phyloP scores from a whole-genome alignment of 306 rosid species.

The Inga oerstediana region DNA sequence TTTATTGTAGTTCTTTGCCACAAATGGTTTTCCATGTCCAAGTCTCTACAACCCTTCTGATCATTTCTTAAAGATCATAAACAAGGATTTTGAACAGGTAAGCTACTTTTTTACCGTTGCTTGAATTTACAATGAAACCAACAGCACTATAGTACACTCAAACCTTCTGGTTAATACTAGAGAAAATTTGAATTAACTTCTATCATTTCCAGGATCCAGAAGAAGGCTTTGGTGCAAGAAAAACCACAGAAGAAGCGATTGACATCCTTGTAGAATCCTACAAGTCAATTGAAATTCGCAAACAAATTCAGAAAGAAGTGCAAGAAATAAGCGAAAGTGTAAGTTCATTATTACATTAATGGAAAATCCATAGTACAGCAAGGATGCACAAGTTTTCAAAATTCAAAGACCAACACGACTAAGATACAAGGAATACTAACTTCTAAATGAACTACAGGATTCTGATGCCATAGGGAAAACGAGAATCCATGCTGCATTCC shows the following conservation, averaged over 20 bases:
- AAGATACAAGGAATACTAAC: slow-evolving; percentile 27
- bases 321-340: slow-evolving; percentile 31
- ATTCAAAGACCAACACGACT: not conserved
- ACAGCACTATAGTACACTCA: not conserved
- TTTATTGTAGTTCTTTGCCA: slow-evolving; percentile 56
- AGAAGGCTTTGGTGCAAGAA: slow-evolving; percentile 34
- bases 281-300: slow-evolving; percentile 37
- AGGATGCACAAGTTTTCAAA: slow-evolving; percentile 1
- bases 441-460: slow-evolving; percentile 30
- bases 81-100: slow-evolving; percentile 73
- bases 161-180: not conserved
- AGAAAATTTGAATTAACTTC: not conserved
- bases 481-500: slow-evolving; percentile 55
- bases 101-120: not conserved
- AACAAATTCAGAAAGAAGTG: slow-evolving; percentile 44
- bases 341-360: slow-evolving; percentile 4
- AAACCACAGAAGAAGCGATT: slow-evolving; percentile 48
- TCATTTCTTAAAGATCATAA: slow-evolving; percentile 66
- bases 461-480: slow-evolving; percentile 43
- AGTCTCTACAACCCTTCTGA: slow-evolving; percentile 68
- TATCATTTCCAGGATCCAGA: slow-evolving; percentile 45
- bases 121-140: not conserved
- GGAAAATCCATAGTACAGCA: not conserved
- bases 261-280: slow-evolving; percentile 45
- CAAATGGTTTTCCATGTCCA: slow-evolving; percentile 77